Percentiles rank a stretch among this genome's conserved stretches.
These are phyloP conservation scores for Aurinia saxatilis DNA, from an alignment of 345 rosid genomes.

Conservation along the genomic window DNA sequence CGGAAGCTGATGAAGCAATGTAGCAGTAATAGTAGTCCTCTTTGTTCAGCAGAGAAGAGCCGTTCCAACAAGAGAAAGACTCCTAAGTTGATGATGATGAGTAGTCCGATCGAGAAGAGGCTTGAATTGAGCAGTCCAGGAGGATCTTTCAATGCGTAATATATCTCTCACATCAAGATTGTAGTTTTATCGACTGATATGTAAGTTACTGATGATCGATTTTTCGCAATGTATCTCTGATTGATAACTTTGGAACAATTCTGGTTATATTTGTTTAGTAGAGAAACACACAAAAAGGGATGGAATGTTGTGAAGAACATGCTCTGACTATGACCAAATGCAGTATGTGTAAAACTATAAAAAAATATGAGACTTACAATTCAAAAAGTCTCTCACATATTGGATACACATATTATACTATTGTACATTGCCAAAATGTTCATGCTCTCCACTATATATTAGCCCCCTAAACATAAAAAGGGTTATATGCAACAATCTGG, in stretches of 20 bases:
- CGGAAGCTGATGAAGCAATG: slow-evolving; percentile 5
- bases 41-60: slow-evolving; percentile 2
- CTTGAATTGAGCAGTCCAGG: slow-evolving; percentile 3
- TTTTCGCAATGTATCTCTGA: not conserved
- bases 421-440: not conserved
- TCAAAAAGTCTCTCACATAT: not conserved
- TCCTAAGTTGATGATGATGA: not conserved
- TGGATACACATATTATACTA: not conserved
- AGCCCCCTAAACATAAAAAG: no score
- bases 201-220: not conserved
- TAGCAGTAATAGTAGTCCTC: not conserved
- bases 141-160: not conserved
- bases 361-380: not conserved
- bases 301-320: slow-evolving; percentile 15
- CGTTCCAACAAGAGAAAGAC: not conserved
- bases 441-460: not conserved
- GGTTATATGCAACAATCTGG: not conserved
- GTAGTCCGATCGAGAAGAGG: slow-evolving; percentile 5
- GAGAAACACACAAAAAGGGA: not conserved
- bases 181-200: not conserved
- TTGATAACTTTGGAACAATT: not conserved
- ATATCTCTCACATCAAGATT: no score
- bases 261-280: not conserved
- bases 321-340: not conserved
- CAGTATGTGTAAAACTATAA: not conserved